phyloP scores from a whole-genome alignment of 495 filamentous ascomycete genomes.

The Hyphodiscus hymeniophilus region DNA sequence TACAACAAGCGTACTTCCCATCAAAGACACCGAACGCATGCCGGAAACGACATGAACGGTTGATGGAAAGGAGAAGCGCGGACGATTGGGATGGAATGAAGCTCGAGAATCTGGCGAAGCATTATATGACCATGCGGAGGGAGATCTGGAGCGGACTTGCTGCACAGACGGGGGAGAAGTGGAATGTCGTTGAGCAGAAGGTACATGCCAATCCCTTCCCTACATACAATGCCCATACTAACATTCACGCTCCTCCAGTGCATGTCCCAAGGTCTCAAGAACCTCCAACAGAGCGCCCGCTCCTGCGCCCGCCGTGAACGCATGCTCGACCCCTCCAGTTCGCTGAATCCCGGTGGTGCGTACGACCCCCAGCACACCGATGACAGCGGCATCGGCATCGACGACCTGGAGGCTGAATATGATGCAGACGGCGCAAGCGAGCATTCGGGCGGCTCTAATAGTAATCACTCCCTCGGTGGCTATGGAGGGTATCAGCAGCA shows the following conservation, averaged over 20 bases:
- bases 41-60: constrained; percentile 66
- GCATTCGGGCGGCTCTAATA: background rate
- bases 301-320: constrained; percentile 43
- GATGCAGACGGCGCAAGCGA: constrained; percentile 9
- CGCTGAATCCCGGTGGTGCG: background rate
- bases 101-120: constrained; percentile 55
- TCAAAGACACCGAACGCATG: constrained; percentile 70
- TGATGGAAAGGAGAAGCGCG: constrained; percentile 57
- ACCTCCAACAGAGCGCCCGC: constrained; percentile 45
- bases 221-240: no score
- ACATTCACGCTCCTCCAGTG: constrained; percentile 32
- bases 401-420: constrained; percentile 19
- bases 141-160: constrained; percentile 66
- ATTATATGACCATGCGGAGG: constrained; percentile 59
- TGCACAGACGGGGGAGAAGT: constrained; percentile 54
- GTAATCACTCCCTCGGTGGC: background rate
- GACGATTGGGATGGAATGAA: constrained; percentile 63
- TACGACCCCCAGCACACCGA: constrained; percentile 8
- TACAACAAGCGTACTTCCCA: constrained; percentile 60
- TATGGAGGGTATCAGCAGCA: background rate
- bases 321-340: constrained; percentile 22
- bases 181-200: constrained; percentile 62
- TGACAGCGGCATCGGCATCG: constrained; percentile 11
- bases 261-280: constrained; percentile 51
- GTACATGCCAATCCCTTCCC: constrained; percentile 42